Percentiles rank a stretch among this genome's conserved stretches.
These are phyloP conservation scores for Metschnikowia henanensis DNA, from an alignment of 805 yeast genomes.

Conservation along the genomic window DNA sequence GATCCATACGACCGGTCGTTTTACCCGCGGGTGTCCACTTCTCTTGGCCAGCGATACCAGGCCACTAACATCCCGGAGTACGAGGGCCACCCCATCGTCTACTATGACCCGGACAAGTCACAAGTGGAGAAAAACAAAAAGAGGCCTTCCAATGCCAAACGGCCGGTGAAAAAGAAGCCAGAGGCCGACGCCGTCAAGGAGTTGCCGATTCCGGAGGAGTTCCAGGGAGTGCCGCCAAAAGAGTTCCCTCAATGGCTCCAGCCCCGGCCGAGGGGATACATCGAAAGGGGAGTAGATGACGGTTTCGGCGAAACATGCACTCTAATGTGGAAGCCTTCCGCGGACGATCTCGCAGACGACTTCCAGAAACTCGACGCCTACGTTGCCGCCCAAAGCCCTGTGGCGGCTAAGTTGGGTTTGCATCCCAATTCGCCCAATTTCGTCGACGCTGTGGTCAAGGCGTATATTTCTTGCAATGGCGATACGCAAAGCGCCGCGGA, in stretches of 20 bases:
- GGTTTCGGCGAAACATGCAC: slow-evolving; percentile 51
- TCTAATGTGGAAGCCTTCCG: slow-evolving; percentile 63
- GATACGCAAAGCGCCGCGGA: slow-evolving; percentile 50
- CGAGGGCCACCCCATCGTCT: slow-evolving; percentile 60
- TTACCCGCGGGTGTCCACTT: slow-evolving; percentile 75
- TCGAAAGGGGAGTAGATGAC: slow-evolving; percentile 79
- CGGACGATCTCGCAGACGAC: slow-evolving; percentile 24
- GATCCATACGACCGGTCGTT: slow-evolving; percentile 73
- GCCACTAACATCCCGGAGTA: slow-evolving; percentile 64
- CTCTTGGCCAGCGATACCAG: slow-evolving; percentile 75
- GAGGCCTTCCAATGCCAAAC: slow-evolving; percentile 14
- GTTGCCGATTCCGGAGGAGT: slow-evolving; percentile 49
- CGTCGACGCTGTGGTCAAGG: slow-evolving; percentile 66
- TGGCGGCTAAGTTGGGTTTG: slow-evolving; percentile 57
- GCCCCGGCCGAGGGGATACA: slow-evolving; percentile 74
- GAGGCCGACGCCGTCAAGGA: slow-evolving; percentile 23
- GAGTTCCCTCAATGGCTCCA: slow-evolving; percentile 76
- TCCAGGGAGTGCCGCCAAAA: slow-evolving; percentile 35
- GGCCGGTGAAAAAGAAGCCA: slow-evolving; percentile 17
- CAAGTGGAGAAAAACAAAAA: slow-evolving; percentile 9
- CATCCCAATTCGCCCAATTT: slow-evolving; percentile 76
- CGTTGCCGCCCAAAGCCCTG: slow-evolving; percentile 51
- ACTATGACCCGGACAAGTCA: slow-evolving; percentile 48
- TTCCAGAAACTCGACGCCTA: slow-evolving; percentile 50
- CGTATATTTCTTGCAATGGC: slow-evolving; percentile 52